Base-by-base conservation (phyloP, 1,139 yeast species). In the Pichia sp. region DNA sequence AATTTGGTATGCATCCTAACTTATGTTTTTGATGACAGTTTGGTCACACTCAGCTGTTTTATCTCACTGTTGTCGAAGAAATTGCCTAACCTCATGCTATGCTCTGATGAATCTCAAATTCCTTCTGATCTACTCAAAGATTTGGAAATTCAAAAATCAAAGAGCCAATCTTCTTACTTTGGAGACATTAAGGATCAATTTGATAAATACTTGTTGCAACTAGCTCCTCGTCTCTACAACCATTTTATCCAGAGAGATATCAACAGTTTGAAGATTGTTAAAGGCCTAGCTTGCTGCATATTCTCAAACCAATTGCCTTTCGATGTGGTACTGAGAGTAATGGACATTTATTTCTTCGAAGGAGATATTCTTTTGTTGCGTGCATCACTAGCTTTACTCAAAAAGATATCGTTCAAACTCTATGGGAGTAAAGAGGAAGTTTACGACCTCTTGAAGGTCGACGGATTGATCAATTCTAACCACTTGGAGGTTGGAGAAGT, bases 311-410 rank as follows among this genome's bases (percentile, higher is more conserved):
- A 63, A 23, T 56, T 66, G 23, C 50, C 56, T 44, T 56, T 65
- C 15, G 66, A 62, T 32, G 53, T 58, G 1, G 40, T 57, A 4
- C 51, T 74, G 16, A 69, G 81, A 10, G 63, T 84, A 7, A 64
- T 86, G 59, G 90, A 85, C 64, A 72, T 84, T 8, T 76, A 75
- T 64, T 66, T 82, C n/a, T 83, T 84, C 64, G 89, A 84, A 63
- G 82, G 84, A 2, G 85, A 80, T 59, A 69, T 75, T 1, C 76
- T 79, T 59, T 64, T 81, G 51, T 69, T 77, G 54, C 73, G 82
- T 31, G 75, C 75, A 16, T 73, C 77, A 1, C 64, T 83, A 8
- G 85, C 81, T 0, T 66, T 81, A 13, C 64, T 84, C 51, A 71
- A 73, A 30, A 71, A 74, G 49, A 67, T 79, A 32, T 79, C 78